Evolutionary conservation across 768 basidiomycete genomes (phyloP).

Genomic region (Suillus americanus): DNA sequence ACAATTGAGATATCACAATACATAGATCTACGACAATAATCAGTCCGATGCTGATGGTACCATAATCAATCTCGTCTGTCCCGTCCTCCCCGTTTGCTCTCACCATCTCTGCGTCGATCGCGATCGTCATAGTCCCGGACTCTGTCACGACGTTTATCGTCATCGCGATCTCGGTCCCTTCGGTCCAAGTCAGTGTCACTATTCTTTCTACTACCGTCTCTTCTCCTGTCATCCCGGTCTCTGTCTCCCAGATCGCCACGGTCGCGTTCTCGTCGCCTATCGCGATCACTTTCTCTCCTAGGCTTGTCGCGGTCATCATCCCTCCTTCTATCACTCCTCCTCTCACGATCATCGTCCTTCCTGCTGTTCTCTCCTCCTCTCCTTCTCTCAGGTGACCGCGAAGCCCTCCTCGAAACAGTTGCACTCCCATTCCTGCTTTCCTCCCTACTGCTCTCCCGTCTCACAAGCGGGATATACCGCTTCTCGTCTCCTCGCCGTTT

Average conservation of each 20-base stretch:
- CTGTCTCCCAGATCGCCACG: slow-evolving; percentile 27
- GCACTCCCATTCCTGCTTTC: slow-evolving; percentile 39
- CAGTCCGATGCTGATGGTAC: neutral
- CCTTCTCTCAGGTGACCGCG: slow-evolving; percentile 45
- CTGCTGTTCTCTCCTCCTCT: slow-evolving; percentile 13
- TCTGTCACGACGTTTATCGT: slow-evolving; percentile 28
- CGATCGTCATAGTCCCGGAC: slow-evolving; percentile 28
- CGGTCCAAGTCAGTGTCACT: slow-evolving; percentile 26
- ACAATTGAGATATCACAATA: neutral
- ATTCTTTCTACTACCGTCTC: slow-evolving; percentile 25
- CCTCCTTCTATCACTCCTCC: slow-evolving; percentile 14
- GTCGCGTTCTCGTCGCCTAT: slow-evolving; percentile 31
- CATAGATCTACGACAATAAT: neutral
- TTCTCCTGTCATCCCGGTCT: slow-evolving; percentile 25
- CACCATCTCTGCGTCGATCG: slow-evolving; percentile 6
- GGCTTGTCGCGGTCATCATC: slow-evolving; percentile 10
- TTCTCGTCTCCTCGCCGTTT: slow-evolving; percentile 54
- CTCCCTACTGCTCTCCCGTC: slow-evolving; percentile 51
- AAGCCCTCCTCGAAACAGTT: slow-evolving; percentile 46
- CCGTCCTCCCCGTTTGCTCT: slow-evolving; percentile 15
- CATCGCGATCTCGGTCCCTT: slow-evolving; percentile 27
- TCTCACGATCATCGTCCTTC: slow-evolving; percentile 16
- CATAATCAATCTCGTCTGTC: neutral
- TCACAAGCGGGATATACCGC: slow-evolving; percentile 83
- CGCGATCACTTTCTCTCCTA: slow-evolving; percentile 21